phyloP scores from a whole-genome alignment of 1,284 basidiomycete genomes.

The Sphagnurus paluster region DNA sequence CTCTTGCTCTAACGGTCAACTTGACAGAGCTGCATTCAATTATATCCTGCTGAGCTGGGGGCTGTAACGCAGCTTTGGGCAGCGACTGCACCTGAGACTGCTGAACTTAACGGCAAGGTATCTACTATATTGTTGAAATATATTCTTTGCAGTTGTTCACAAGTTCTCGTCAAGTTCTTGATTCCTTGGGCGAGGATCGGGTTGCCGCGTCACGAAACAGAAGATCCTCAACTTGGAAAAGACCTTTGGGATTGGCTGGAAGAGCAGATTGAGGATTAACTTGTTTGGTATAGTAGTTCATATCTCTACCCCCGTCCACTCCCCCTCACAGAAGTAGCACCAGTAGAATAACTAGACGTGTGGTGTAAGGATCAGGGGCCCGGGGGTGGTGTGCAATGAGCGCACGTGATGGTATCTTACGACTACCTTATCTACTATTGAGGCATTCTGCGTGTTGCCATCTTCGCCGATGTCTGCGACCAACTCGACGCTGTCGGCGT shows the following conservation, averaged over 20 bases:
- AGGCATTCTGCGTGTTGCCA: slow-evolving; percentile 3
- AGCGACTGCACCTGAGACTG: slow-evolving; percentile 43
- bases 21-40: slow-evolving; percentile 20
- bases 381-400: background rate
- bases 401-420: slow-evolving; percentile 3
- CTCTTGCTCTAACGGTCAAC: background rate
- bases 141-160: background rate
- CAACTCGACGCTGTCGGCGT: slow-evolving; percentile 28
- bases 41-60: slow-evolving; percentile 30
- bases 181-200: slow-evolving; percentile 48
- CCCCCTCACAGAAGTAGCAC: no score
- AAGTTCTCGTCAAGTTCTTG: slow-evolving; percentile 34
- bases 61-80: slow-evolving; percentile 48
- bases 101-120: slow-evolving; percentile 39
- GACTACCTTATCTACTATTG: background rate
- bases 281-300: no score
- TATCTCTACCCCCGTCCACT: no score
- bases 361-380: no score
- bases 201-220: slow-evolving; percentile 25
- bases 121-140: background rate
- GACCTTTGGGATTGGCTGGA: slow-evolving; percentile 43
- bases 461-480: slow-evolving; percentile 16
- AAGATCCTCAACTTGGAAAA: slow-evolving; percentile 33
- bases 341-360: no score
- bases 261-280: slow-evolving; percentile 30